Percentiles rank a stretch among this genome's conserved stretches.
These are phyloP conservation scores for Microsporum canis DNA, from an alignment of 2,329 filamentous ascomycete genomes.

Conservation along the genomic window DNA sequence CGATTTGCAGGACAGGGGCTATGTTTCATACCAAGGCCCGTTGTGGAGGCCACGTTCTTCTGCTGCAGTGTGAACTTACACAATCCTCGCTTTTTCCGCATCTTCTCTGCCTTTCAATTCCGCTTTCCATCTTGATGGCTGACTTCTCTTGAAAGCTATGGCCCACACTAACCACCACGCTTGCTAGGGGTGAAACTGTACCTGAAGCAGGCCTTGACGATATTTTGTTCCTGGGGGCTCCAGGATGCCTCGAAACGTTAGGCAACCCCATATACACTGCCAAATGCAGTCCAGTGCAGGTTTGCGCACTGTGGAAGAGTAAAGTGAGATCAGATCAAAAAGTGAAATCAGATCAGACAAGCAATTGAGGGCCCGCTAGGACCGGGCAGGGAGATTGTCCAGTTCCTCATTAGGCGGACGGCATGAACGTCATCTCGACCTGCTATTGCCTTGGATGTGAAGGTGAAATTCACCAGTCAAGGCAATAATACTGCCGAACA, in stretches of 20 bases:
- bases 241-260: background rate
- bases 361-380: background rate
- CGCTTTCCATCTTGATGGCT: background rate
- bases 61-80: background rate
- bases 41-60: background rate
- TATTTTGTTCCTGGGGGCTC: background rate
- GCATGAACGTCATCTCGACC: background rate
- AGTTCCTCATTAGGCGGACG: background rate
- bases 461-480: background rate
- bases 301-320: background rate
- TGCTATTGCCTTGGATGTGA: background rate
- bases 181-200: background rate
- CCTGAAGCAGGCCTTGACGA: background rate
- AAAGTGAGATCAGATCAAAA: conserved; percentile 2
- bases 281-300: background rate
- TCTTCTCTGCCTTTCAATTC: background rate
- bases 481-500: background rate
- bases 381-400: background rate
- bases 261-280: conserved; percentile 1
- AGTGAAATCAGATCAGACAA: background rate
- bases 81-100: background rate
- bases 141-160: background rate
- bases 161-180: background rate
- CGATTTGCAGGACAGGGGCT: background rate
- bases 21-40: conserved; percentile 1